Conservation (phyloP, 306 rosid genomes). For the Cicer chorassanicum region DNA sequence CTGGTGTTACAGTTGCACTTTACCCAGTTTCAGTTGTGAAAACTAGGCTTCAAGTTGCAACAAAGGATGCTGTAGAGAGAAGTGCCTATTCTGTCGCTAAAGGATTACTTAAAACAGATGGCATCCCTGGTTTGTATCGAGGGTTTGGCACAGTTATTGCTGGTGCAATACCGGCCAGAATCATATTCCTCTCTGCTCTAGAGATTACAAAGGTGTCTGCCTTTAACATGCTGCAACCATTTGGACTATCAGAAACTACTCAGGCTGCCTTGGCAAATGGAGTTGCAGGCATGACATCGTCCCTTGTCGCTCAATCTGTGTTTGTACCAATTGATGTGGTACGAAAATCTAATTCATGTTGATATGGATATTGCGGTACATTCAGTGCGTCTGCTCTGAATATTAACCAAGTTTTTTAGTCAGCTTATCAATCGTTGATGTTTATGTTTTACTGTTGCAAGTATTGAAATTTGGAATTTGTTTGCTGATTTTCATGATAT, state of each 20-base stretch:
- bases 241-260: conserved; percentile 72
- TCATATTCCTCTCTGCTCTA: conserved; percentile 73
- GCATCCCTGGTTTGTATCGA: conserved; percentile 87
- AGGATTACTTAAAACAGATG: conserved; percentile 78
- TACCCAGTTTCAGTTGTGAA: conserved; percentile 93
- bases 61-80: conserved; percentile 71
- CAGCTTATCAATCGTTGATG: conserved; percentile 6
- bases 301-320: conserved; percentile 83
- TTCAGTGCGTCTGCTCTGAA: conserved; percentile 26
- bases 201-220: conserved; percentile 83
- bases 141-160: conserved; percentile 91
- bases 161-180: conserved; percentile 90
- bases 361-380: conserved; percentile 31
- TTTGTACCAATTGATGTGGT: conserved; percentile 99
- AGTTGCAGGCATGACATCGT: conserved; percentile 90
- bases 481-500: conserved; percentile 26
- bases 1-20: conserved; percentile 88
- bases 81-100: conserved; percentile 75
- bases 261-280: conserved; percentile 95
- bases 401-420: conserved; percentile 26
- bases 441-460: conserved; percentile 8
- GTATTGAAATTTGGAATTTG: conserved; percentile 15
- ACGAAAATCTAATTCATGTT: conserved; percentile 47
- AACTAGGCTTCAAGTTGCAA: conserved; percentile 91
- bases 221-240: conserved; percentile 74